Evolutionary conservation across 2,329 filamentous ascomycete genomes (phyloP), one percentile per base, ranked within the genome.

Genomic region (Chaetomium olivaceum): DNA sequence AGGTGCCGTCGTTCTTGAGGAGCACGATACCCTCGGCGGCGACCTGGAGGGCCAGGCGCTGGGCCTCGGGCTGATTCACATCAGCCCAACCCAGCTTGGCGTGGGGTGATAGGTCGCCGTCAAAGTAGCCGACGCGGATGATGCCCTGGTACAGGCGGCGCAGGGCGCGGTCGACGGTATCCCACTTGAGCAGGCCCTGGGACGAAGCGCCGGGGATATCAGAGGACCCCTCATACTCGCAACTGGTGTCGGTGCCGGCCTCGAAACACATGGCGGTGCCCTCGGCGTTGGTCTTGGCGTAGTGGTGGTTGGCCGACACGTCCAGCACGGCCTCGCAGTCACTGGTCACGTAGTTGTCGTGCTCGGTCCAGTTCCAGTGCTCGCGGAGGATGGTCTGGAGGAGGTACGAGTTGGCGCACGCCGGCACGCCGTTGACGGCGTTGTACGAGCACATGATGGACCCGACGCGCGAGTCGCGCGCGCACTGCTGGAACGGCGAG

Each of bases 381-480:
- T 89, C 83, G 1, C 89, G 82, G 2, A 91, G 79, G 16, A 91
- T 58, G 5, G 64, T 79, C 0, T 83, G 84, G 67, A 91, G 79
- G 0, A 91, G 80, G 69, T 87, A 91, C 0, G 80, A 78, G 69
- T 85, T 85, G 0, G 87, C 86, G 69, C 89, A 91, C 2, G 86
- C 82, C 0, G 89, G 74, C 3, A 69, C 68, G 78, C 89, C 89
- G 63, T 91, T 89, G 46, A 91, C 81, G 0, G 86, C 79, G 67
- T 90, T 88, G 73, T 88, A 87, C 0, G 81, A 82, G 69, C 85
- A 87, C 86, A 88, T 88, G 68, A 88, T 79, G 48, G 86, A 87
- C 8, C 81, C 80, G 1, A 84, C 83, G 57, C 81, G 80, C 5
- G 83, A 81, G 72, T 87, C 85, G 5, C 83, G 80, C 56, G 82